Conservation (phyloP, 495 filamentous ascomycete species). For the Aspergillus affinis region DNA sequence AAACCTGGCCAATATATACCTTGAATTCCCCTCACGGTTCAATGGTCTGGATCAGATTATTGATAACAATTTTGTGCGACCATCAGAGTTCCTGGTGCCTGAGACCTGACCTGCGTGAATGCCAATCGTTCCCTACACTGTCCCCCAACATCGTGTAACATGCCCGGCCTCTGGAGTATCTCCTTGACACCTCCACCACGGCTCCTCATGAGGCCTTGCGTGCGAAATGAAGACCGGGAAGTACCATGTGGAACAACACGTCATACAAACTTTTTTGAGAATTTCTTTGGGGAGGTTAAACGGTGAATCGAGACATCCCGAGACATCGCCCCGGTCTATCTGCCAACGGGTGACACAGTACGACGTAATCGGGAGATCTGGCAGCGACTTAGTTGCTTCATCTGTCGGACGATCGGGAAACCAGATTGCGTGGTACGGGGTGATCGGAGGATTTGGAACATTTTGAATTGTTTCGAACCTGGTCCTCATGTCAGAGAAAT, state of each 20-base stretch:
- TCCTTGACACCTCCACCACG: neutral
- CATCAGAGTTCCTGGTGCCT: neutral
- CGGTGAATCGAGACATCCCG: neutral
- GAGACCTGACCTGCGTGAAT: neutral
- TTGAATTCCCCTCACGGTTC: neutral
- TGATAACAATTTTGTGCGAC: neutral
- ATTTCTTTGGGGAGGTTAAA: neutral
- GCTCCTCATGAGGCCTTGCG: neutral
- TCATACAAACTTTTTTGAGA: neutral
- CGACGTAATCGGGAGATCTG: neutral
- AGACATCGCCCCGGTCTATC: neutral
- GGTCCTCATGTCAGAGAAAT: neutral
- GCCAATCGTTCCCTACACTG: too few species aligned
- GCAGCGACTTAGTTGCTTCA: neutral
- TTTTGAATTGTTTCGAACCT: neutral
- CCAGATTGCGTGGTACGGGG: neutral
- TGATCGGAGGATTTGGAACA: neutral
- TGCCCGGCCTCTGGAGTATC: neutral
- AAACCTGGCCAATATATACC: neutral
- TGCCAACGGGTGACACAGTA: neutral
- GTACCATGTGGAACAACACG: neutral
- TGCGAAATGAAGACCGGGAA: neutral
- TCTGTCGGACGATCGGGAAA: neutral
- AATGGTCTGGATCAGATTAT: neutral
- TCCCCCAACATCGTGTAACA: too few species aligned